Percentiles rank a stretch among this genome's conserved stretches.
Conservation (phyloP, 2,329 filamentous ascomycete species). For the Aspergillus texensis region DNA sequence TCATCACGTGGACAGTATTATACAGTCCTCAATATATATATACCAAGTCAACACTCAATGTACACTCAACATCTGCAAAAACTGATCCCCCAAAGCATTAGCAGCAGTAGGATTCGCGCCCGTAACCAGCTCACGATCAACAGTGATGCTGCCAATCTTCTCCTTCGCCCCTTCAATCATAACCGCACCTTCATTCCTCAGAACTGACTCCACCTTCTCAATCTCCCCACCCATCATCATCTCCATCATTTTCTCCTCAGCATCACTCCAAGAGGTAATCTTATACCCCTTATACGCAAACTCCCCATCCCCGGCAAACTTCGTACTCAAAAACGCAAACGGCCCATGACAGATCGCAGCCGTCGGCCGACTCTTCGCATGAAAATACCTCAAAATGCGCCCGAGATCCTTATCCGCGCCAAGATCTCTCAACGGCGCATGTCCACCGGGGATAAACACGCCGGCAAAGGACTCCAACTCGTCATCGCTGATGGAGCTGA, state of each 20-base stretch:
- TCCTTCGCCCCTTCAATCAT: conserved; percentile 48
- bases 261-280: conserved; percentile 50
- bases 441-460: conserved; percentile 51
- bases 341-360: conserved; percentile 53
- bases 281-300: conserved; percentile 52
- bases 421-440: conserved; percentile 48
- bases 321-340: conserved; percentile 49
- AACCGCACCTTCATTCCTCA: conserved; percentile 45
- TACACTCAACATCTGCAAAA: conserved; percentile 37
- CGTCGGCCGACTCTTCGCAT: conserved; percentile 45
- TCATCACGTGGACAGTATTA: too few relatives aligned
- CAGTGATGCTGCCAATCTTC: conserved; percentile 45
- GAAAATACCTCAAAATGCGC: conserved; percentile 46
- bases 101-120: conserved; percentile 39
- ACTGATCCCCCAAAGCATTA: conserved; percentile 34
- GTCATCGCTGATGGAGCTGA: conserved; percentile 43
- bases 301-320: conserved; percentile 33
- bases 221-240: conserved; percentile 47
- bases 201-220: conserved; percentile 43
- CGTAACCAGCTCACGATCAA: conserved; percentile 46
- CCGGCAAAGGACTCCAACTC: conserved; percentile 45
- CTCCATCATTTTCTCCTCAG: conserved; percentile 52
- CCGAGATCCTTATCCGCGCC: conserved; percentile 47
- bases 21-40: too few relatives aligned
- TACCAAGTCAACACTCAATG: not conserved